These are phyloP conservation scores for Ogataea methylovora DNA, from an alignment of 805 yeast species.

Conservation along the genomic window DNA sequence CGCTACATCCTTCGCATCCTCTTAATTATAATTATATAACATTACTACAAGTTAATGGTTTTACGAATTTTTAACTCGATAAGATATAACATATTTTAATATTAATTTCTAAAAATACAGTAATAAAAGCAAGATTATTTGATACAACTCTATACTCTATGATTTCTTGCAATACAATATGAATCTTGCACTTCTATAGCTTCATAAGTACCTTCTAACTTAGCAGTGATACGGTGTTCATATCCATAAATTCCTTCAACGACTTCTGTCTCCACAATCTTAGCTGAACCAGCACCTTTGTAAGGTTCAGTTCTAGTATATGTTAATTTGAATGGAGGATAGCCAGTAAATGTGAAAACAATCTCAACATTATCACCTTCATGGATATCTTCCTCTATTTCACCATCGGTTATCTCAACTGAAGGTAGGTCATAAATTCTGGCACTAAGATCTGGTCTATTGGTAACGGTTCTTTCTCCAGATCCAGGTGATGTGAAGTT, in stretches of 20 bases:
- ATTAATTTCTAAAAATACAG: too few species aligned
- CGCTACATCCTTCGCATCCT: too few species aligned
- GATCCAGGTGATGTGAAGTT: constrained; percentile 38
- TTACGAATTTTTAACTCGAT: too few species aligned
- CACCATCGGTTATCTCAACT: constrained; percentile 81
- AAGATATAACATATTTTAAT: too few species aligned
- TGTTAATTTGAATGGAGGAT: constrained; percentile 84
- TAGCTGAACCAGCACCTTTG: constrained; percentile 25
- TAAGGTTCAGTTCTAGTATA: constrained; percentile 57
- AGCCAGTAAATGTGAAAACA: constrained; percentile 72
- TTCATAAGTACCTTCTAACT: constrained; percentile 89
- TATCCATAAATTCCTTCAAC: constrained; percentile 64
- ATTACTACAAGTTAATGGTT: too few species aligned
- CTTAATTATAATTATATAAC: too few species aligned
- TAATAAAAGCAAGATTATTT: too few species aligned
- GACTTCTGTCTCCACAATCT: constrained; percentile 43
- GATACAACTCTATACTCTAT: too few species aligned
- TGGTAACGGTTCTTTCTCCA: constrained; percentile 14
- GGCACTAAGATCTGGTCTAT: constrained; percentile 22
- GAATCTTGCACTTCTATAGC: constrained; percentile 87
- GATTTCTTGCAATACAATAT: constrained; percentile 47
- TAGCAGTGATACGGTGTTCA: constrained; percentile 67
- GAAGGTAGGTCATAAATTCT: constrained; percentile 50
- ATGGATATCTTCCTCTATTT: constrained; percentile 73
- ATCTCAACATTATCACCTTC: constrained; percentile 94